phyloP scores from a whole-genome alignment of 306 rosid species.

The Quillaja saponaria region DNA sequence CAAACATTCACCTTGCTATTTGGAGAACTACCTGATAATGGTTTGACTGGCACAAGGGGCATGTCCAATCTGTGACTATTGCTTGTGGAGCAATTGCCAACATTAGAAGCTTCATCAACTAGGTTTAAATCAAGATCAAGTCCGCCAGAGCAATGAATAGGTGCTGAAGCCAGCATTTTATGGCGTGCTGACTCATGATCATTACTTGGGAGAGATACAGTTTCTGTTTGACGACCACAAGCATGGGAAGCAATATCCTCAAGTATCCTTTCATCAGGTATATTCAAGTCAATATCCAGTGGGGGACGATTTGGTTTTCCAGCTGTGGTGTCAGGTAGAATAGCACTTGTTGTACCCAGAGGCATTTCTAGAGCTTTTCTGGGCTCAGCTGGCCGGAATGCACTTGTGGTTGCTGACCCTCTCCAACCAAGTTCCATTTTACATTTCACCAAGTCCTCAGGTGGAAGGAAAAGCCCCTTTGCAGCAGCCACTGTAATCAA shows the following conservation, averaged over 20 bases:
- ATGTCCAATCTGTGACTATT: constrained; percentile 37
- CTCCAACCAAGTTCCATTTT: constrained; percentile 78
- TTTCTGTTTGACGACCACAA: constrained; percentile 23
- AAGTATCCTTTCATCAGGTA: constrained; percentile 60
- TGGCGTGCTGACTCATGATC: constrained; percentile 27
- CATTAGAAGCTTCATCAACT: constrained; percentile 56
- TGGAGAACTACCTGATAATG: constrained; percentile 34
- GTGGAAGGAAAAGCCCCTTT: constrained; percentile 61
- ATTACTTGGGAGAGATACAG: constrained; percentile 26
- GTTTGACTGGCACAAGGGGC: constrained; percentile 35
- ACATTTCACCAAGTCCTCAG: constrained; percentile 62
- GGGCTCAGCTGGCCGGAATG: constrained; percentile 85
- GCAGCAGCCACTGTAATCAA: constrained; percentile 74
- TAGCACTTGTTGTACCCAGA: constrained; percentile 23
- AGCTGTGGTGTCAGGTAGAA: constrained; percentile 28
- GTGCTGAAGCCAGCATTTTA: constrained; percentile 25
- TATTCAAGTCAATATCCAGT: constrained; percentile 67
- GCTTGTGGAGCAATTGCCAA: constrained; percentile 41
- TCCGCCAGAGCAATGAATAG: constrained; percentile 50
- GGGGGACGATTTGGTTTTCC: constrained; percentile 46
- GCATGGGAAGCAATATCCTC: constrained; percentile 55
- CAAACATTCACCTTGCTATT: constrained; percentile 37
- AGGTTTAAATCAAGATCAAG: constrained; percentile 75
- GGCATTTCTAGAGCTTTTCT: constrained; percentile 53
- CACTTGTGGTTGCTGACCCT: constrained; percentile 86